Evolutionary conservation across 176 grass and related monocot species (phyloP), one percentile per base, ranked within the genome.

Genomic region (Melocanna baccifera): DNA sequence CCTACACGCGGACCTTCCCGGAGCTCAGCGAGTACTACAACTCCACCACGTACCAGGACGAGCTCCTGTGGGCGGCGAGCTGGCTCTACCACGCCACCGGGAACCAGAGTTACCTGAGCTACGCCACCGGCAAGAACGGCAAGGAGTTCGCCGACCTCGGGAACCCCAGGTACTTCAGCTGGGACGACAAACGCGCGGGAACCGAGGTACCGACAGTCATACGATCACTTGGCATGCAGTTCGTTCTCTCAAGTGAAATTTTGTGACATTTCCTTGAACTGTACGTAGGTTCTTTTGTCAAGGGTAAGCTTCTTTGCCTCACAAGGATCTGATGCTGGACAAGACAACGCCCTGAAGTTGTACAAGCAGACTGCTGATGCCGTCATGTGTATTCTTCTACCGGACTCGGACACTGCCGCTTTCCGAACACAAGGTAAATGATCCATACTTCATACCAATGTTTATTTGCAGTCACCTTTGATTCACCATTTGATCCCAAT

Each of bases 81-180:
- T 97, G 95, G 95, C 90, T 97, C 9, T 97, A 91, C 83, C 92
- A 94, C 84, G 92, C 95, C 76, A 93, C 95, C 57, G 90, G 95
- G 52, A 83, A 94, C 62, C 39, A 19, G 11, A 93, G 80, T 74
- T 97, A 97, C 81, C 79, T 97, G 11, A 84, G 75, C 62, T 97
- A 92, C 78, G 92, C 83, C 28, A 97, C 86, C 23, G 90, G 82
- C 13, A 69, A 92, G 69, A 91, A 91, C 65, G 92, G 83, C 65
- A 30, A 91, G 18, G 65, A 88, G 1, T 97, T 89, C 80, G 88
- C 76, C 45, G 90, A 91, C 29, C 89, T 89, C 15, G 94, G 94
- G 0, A 91, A 88, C 22, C 92, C 92, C 7, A 89, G 88, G 25
- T 94, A 84, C 81, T 94, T 97, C 90, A 94, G 90, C 66, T 97